Evolutionary conservation across 345 rosid genomes (phyloP), one percentile per base, ranked within the genome.

Genomic region (Alliaria petiolata): DNA sequence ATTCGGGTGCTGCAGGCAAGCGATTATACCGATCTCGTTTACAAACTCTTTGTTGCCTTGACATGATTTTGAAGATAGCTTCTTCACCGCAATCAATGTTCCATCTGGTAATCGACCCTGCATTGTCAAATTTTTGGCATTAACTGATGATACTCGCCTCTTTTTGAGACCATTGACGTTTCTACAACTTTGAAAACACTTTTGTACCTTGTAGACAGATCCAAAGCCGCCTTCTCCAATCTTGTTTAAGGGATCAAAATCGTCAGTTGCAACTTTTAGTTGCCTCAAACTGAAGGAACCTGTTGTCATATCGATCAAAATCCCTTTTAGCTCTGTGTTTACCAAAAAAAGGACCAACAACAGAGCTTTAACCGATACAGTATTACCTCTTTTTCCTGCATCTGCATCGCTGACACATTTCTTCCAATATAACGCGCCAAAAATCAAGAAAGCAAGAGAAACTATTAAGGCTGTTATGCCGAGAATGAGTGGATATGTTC

Each of bases 21-120:
- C 71, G 43, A 83, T 79, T 65, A 81, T 39, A 43, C 81, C 84
- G 0, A 83, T 64, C 73, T 83, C 86, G 8, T 74, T 79, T 33
- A 84, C 42, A 62, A 84, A 84, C 39, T 84, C 87, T 3, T 69
- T 74, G 40, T 81, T 79, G 0, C 87, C 87, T 58, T 84, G 87
- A 20, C 67, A 49, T 36, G 85, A 81, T 68, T 74, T 75, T 0
- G 87, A 65, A 50, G 87, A 83, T 31, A 81, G 77, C 26, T 74
- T 54, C 63, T 81, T 81, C 8, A 81, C 80, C 0, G 87, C 87
- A 8, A 81, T 64, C 14, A 74, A 0, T 7, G 64, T 72, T 1
- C 84, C 85, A 75, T 72, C 71, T 11, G 71, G 31, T 44, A 77
- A 11, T 19, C 16, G 2, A 0, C 80, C 84, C 81, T 81, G 69